Evolutionary conservation across 305 asterid species (phyloP).

Genomic region (Andrographis paniculata): DNA sequence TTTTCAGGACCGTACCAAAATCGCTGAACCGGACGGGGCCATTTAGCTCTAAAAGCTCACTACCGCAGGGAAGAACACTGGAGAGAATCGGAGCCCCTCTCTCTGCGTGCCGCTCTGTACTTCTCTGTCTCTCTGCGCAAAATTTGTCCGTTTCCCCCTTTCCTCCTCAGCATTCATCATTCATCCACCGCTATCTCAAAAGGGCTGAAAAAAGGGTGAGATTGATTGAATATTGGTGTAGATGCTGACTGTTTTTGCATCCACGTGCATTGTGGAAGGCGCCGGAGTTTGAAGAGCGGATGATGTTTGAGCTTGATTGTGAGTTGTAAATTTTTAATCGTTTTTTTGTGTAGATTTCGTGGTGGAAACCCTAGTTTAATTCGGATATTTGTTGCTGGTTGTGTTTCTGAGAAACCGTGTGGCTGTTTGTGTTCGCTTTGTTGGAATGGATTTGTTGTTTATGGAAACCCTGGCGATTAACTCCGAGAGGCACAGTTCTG

Average conservation of each 20-base stretch:
- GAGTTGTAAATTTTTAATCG: neutral
- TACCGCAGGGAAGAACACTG: slow-evolving; percentile 19
- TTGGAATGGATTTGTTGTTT: neutral
- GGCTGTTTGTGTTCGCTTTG: no score
- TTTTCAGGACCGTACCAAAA: neutral
- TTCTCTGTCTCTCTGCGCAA: slow-evolving; percentile 27
- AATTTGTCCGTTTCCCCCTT: slow-evolving; percentile 39
- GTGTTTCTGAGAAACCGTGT: no score
- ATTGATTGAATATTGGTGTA: slow-evolving; percentile 3
- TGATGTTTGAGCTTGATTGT: slow-evolving; percentile 12
- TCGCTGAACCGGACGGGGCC: neutral
- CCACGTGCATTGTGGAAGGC: slow-evolving; percentile 8
- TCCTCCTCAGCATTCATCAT: slow-evolving; percentile 24
- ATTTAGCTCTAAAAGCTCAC: neutral
- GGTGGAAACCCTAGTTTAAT: slow-evolving; percentile 19
- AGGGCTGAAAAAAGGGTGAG: slow-evolving; percentile 6
- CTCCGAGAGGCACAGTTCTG: no score
- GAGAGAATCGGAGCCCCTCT: slow-evolving; percentile 18
- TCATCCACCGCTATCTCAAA: slow-evolving; percentile 19
- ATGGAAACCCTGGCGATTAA: no score
- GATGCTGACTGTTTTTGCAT: slow-evolving; percentile 3
- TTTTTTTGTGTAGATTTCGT: slow-evolving; percentile 15
- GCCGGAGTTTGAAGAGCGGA: slow-evolving; percentile 18
- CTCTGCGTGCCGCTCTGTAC: slow-evolving; percentile 32
- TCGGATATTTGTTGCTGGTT: no score